Base-by-base conservation (phyloP, 1,284 basidiomycete genomes). In the Fomitopsis pinicola region DNA sequence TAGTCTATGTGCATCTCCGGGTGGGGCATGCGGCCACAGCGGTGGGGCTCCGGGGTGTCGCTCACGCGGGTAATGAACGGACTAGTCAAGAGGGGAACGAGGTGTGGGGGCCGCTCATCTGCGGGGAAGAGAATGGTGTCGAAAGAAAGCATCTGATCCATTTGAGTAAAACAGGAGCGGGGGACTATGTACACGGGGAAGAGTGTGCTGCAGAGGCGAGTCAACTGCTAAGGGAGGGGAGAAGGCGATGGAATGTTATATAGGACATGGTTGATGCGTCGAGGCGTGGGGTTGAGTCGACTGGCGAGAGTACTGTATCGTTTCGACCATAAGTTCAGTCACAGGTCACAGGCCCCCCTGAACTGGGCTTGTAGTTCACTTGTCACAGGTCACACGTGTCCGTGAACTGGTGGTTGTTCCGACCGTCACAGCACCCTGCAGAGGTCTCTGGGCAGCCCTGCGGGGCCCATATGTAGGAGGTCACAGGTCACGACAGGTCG, bases 1-100 rank as follows among this genome's bases (percentile, higher is more conserved):
- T 88, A 90, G 72, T 92, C 89, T 89, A 92, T 92, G 69, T 88
- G 84, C 42, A 90, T 82, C 72, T 92, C 88, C 9, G 91, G 90
- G 73, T 92, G 90, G 1, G 90, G 90, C 78, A 89, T 82, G 55
- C 86, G 83, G 55, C 82, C 68, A 45, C 68, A 69, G 40, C 69
- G 67, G 66, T 66, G 71, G 68, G 59, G 79, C 75, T 61, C 73
- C 71, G 73, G 63, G 61, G 72, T 60, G 56, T 72, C 64, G 52
- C 60, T 45, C 45, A 67, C 67, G 38, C 76, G 73, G 58, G 81
- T 78, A 59, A 79, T 75, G 74, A 85, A 80, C 6, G 84, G 81
- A 71, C 86, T 89, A 55, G 85, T 88, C 84, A 87, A 86, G 63
- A 92, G 81, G 60, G 80, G 75, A 36, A 91, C 86, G 62, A 91